These are phyloP conservation scores for Curvularia verruculosa DNA, from an alignment of 2,329 filamentous ascomycete genomes.

Conservation along the genomic window DNA sequence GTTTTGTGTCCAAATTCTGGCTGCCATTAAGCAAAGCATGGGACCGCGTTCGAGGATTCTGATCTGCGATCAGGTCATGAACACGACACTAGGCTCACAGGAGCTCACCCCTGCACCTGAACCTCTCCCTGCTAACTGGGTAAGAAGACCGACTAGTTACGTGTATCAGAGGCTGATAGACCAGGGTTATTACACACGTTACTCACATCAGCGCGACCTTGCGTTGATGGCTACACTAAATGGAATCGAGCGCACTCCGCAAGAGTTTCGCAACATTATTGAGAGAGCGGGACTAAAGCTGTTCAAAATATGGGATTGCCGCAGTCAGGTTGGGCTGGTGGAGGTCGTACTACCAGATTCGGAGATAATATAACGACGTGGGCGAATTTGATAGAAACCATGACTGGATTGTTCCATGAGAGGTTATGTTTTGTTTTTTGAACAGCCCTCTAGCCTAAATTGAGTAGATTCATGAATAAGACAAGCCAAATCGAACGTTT, in stretches of 20 bases:
- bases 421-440: background rate
- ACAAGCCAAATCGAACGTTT: background rate
- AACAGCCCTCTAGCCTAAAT: background rate
- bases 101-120: conserved; percentile 3
- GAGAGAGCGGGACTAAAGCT: conserved; percentile 31
- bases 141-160: background rate
- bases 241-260: conserved; percentile 33
- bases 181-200: background rate
- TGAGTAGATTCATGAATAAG: background rate
- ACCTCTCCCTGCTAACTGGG: background rate
- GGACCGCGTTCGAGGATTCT: conserved; percentile 36
- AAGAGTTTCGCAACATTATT: conserved; percentile 29
- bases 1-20: conserved; percentile 36
- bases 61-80: conserved; percentile 40
- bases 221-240: conserved; percentile 34
- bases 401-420: background rate
- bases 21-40: conserved; percentile 34
- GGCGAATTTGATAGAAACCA: background rate
- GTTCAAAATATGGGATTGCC: background rate
- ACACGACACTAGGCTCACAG: conserved; percentile 39
- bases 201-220: conserved; percentile 35
- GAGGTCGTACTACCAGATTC: background rate
- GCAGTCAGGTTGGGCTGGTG: background rate
- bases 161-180: background rate
- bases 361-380: background rate